Conservation (phyloP, 2,329 filamentous ascomycete genomes). For the Pseudonectria foliicola region DNA sequence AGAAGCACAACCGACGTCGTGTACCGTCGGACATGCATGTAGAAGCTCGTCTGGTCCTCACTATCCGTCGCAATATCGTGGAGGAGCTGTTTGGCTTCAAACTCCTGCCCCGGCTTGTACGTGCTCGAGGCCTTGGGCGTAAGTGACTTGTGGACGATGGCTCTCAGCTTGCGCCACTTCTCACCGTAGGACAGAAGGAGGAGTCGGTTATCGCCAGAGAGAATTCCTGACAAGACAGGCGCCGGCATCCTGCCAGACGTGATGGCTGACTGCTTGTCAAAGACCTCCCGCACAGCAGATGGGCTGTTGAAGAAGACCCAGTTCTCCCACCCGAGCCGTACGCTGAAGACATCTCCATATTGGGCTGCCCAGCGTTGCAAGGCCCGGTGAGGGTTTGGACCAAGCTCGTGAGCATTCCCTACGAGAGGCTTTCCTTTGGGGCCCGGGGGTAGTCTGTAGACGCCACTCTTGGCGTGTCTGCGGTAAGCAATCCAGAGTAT, state of each 20-base stretch:
- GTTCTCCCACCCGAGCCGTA: conserved; percentile 6
- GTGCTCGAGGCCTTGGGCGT: conserved; percentile 4
- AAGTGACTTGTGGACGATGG: conserved; percentile 3
- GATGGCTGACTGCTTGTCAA: conserved; percentile 9
- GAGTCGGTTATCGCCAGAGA: conserved; percentile 6
- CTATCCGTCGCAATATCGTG: conserved; percentile 5
- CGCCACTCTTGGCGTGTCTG: no score
- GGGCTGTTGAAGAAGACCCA: conserved; percentile 9
- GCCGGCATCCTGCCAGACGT: conserved; percentile 8
- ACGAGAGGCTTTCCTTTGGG: conserved; percentile 1
- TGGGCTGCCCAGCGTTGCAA: conserved; percentile 6
- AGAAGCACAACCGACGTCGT: conserved; percentile 5
- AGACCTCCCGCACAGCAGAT: conserved; percentile 6
- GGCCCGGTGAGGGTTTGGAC: conserved; percentile 2
- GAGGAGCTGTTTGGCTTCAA: conserved; percentile 7
- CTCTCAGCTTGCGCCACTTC: conserved; percentile 7
- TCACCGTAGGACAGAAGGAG: conserved; percentile 4
- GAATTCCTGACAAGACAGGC: conserved; percentile 3
- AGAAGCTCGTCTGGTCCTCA: conserved; percentile 3
- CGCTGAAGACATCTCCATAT: conserved; percentile 6
- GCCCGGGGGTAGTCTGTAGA: conserved; percentile 1
- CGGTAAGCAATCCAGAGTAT: no score
- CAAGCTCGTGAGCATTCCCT: conserved; percentile 5
- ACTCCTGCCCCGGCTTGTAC: conserved; percentile 7
- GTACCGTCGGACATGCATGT: conserved; percentile 6